These are phyloP conservation scores for Cladophialophora carrionii DNA, from an alignment of 2,329 filamentous ascomycete genomes.

Conservation along the genomic window DNA sequence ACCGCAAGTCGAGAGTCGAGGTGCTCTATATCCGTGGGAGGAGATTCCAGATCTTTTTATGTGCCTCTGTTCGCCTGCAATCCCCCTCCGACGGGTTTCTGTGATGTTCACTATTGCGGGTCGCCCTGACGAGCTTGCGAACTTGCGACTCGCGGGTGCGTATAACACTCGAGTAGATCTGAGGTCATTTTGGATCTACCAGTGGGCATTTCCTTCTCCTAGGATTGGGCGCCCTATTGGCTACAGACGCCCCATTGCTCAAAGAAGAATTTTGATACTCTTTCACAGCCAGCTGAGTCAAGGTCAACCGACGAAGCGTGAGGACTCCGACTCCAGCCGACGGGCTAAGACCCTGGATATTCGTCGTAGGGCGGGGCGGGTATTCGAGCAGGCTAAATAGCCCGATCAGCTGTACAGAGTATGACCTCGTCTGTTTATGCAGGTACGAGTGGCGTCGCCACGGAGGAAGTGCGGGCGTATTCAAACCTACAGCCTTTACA, in stretches of 20 bases:
- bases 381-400: neutral
- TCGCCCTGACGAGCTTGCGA: neutral
- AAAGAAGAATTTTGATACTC: neutral
- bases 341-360: neutral
- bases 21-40: neutral
- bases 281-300: neutral
- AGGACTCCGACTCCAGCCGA: neutral
- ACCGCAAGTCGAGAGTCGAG: neutral
- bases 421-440: no score
- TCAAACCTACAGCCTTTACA: no score
- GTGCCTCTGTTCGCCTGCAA: neutral
- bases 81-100: neutral
- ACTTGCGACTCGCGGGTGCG: neutral
- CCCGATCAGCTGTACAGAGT: no score
- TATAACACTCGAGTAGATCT: neutral
- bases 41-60: neutral
- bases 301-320: neutral
- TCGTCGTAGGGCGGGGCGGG: neutral
- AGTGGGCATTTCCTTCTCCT: neutral
- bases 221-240: neutral
- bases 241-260: neutral
- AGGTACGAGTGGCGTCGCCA: no score
- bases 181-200: neutral
- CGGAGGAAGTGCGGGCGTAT: no score
- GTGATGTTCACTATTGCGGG: neutral